Conservation (phyloP, 768 basidiomycete species). For the Suillus alpinus region DNA sequence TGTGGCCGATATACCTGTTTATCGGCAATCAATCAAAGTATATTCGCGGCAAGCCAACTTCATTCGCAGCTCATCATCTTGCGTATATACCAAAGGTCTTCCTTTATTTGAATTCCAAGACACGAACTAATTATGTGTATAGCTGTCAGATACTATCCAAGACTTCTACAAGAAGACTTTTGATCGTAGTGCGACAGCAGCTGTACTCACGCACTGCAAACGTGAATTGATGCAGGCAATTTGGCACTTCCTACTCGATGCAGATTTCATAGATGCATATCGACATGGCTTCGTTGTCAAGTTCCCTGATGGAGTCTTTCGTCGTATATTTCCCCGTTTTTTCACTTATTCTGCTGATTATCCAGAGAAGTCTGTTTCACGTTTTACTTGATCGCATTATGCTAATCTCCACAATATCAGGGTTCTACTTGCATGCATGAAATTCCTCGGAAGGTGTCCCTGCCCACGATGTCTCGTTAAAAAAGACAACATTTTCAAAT, state of each 20-base stretch:
- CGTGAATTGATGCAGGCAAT: constrained; percentile 25
- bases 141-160: constrained; percentile 16
- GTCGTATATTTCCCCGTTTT: constrained; percentile 15
- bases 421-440: constrained; percentile 10
- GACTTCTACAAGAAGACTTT: constrained; percentile 11
- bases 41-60: constrained; percentile 3
- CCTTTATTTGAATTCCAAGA: background rate
- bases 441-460: constrained; percentile 18
- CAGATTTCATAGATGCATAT: constrained; percentile 23
- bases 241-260: constrained; percentile 19
- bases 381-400: constrained; percentile 7
- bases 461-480: constrained; percentile 19
- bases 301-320: constrained; percentile 18
- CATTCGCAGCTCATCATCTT: constrained; percentile 16
- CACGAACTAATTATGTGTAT: background rate
- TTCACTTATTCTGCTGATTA: constrained; percentile 30
- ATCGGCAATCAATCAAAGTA: constrained; percentile 9
- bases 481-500: constrained; percentile 6
- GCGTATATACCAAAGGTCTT: constrained; percentile 18
- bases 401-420: constrained; percentile 12
- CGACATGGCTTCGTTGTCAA: constrained; percentile 16
- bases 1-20: constrained; percentile 17
- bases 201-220: constrained; percentile 14
- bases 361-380: constrained; percentile 29
- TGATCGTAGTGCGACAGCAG: background rate